Evolutionary conservation across 2,329 filamentous ascomycete genomes (phyloP), one percentile per base, ranked within the genome.

Genomic region (Aspergillus jensenii): DNA sequence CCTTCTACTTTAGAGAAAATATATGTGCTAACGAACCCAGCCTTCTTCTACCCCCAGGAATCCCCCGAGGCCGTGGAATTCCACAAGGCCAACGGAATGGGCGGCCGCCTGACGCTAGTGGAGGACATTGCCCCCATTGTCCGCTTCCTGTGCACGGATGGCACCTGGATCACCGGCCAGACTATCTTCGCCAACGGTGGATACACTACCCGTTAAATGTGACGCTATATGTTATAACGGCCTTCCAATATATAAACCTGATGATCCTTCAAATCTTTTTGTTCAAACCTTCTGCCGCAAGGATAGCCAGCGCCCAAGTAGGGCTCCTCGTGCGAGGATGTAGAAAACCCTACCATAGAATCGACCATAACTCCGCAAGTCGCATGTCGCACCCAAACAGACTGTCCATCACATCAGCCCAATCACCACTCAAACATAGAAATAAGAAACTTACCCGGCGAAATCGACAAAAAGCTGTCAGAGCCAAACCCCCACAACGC

Each of bases 131-230:
- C 78, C n/a, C 78, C 78, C 1, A 69, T 80, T 46, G 69, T 78
- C 37, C 71, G 70, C 25, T 81, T 80, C 67, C 66, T 80, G 17
- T 74, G 71, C 53, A 79, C 76, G 3, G 76, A 80, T 55, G 78
- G 78, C 6, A 65, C 62, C 12, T 81, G 77, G 77, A 77, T 80
- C 55, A 79, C 76, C 1, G 77, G 78, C 21, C 77, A 80, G 69
- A 80, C 78, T 5, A 74, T 80, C 59, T 79, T 81, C 68, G 75
- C 77, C n/a, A 81, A 81, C 59, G 78, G 78, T 11, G 78, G 77
- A 9, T 80, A 80, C 59, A 80, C 77, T 2, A 79, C 77, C 33
- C 73, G 77, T 27, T 79, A 65, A n/a, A 53, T 27, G 12, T 7
- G 12, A 23, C 3, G 12, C 3, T 23, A 35, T 12, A 45, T 15